These are phyloP conservation scores for Mycena kentingensis DNA, from an alignment of 768 basidiomycete genomes.

Conservation along the genomic window DNA sequence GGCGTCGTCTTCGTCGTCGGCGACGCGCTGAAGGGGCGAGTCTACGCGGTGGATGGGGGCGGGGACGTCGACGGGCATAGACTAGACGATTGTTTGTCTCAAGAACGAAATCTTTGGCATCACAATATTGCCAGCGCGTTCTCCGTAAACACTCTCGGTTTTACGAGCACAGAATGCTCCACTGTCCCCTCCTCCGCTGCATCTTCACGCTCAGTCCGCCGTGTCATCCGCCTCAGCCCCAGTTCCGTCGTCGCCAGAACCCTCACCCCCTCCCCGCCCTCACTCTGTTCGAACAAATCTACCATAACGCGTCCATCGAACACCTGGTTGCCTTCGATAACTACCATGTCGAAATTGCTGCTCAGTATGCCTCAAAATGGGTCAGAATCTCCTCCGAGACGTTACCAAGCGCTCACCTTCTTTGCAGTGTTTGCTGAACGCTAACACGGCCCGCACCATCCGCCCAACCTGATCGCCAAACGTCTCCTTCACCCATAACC, in stretches of 20 bases:
- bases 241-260: constrained; percentile 74
- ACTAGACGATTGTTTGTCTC: no score
- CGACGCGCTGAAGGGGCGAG: no score
- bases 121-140: no score
- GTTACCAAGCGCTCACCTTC: constrained; percentile 50
- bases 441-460: constrained; percentile 64
- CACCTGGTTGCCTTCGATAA: constrained; percentile 53
- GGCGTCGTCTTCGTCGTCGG: background rate
- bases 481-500: constrained; percentile 45
- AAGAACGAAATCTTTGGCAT: no score
- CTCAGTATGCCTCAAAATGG: constrained; percentile 58
- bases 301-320: constrained; percentile 56
- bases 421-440: constrained; percentile 61
- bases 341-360: constrained; percentile 71
- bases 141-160: constrained; percentile 78
- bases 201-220: constrained; percentile 34
- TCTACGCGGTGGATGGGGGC: no score
- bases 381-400: background rate
- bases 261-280: constrained; percentile 26
- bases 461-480: constrained; percentile 65
- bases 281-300: constrained; percentile 59
- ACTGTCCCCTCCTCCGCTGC: constrained; percentile 43
- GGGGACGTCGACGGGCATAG: no score
- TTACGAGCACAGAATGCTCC: constrained; percentile 62
- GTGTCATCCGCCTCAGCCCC: constrained; percentile 66